Evolutionary conservation across 2,329 filamentous ascomycete species (phyloP).

Genomic region (Sphaerostilbella broomeana): DNA sequence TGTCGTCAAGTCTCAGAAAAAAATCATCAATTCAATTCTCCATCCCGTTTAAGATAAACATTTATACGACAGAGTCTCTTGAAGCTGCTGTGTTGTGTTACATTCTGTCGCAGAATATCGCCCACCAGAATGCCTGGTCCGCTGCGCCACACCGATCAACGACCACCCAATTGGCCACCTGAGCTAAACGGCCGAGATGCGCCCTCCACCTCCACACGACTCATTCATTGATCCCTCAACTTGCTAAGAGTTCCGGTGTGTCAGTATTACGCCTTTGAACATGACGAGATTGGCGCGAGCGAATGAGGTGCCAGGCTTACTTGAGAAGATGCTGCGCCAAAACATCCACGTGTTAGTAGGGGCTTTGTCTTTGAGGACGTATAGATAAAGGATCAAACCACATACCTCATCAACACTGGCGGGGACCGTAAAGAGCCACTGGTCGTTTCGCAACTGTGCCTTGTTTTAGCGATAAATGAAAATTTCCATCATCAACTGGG

Average conservation of each 20-base stretch:
- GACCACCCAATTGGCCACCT: too few species aligned
- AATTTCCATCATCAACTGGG: too few species aligned
- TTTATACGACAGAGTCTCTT: neutral
- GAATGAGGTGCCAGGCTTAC: neutral
- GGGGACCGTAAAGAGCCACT: slow-evolving; percentile 24
- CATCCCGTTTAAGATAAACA: too few species aligned
- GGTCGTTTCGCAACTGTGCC: slow-evolving; percentile 24
- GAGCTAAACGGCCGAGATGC: too few species aligned
- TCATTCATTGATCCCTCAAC: neutral
- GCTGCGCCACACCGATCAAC: neutral
- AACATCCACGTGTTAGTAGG: neutral
- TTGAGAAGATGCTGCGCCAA: neutral
- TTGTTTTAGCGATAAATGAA: slow-evolving; percentile 13
- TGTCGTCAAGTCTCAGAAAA: too few species aligned
- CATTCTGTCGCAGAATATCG: neutral
- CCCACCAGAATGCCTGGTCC: neutral
- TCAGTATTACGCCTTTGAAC: neutral
- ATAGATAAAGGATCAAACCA: neutral
- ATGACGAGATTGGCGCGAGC: neutral
- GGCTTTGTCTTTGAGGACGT: neutral
- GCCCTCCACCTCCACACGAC: too few species aligned
- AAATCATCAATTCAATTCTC: too few species aligned
- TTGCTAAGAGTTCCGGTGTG: neutral
- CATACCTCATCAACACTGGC: neutral
- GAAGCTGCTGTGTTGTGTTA: neutral